Evolutionary conservation across 345 rosid genomes (phyloP), one percentile per base, ranked within the genome.

Genomic region (Citrus cavaleriei): DNA sequence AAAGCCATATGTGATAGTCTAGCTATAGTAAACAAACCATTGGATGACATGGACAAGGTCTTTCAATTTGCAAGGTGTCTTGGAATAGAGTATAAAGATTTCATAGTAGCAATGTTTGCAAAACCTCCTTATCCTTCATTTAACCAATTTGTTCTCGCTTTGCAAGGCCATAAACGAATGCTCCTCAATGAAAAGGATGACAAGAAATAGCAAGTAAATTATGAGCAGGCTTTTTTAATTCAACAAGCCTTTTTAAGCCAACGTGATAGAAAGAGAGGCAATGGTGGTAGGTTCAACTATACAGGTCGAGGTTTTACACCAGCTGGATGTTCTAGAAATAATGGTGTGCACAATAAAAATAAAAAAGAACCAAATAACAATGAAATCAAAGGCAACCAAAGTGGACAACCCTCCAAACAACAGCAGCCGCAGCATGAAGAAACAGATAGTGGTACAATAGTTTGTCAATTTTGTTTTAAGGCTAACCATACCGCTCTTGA

Each of bases 111-210:
- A 49, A 65, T 51, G 72, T 22, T 75, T 25, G 32, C 71, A 28
- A 64, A 75, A 75, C 63, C 78, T 28, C 71, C n/a, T 21, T 64
- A 75, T 46, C 78, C 32, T 64, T 13, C 61, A 12, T 63, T 63
- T 18, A 75, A 64, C 25, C 14, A 75, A 42, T 75, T 75, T 49
- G 18, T 63, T 13, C 42, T 75, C 13, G 51, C 35, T 10, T 28
- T 76, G 14, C 24, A 65, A 2, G 54, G 65, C 13, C 14, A 58
- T 24, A 21, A 76, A 12, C n/a, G 32, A 66, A 25, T 3, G 27
- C 3, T 13, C 0, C 7, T 13, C 6, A 4, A 63, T 55, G 59
- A 19, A 6, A 21, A 16, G 18, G 7, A 55, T 16, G 22, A 55
- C 1, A 55, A 1, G 2, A 19, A 55, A 55, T 0, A 55, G 2